These are phyloP conservation scores for Prunus mira DNA, from an alignment of 306 rosid species.

Conservation along the genomic window DNA sequence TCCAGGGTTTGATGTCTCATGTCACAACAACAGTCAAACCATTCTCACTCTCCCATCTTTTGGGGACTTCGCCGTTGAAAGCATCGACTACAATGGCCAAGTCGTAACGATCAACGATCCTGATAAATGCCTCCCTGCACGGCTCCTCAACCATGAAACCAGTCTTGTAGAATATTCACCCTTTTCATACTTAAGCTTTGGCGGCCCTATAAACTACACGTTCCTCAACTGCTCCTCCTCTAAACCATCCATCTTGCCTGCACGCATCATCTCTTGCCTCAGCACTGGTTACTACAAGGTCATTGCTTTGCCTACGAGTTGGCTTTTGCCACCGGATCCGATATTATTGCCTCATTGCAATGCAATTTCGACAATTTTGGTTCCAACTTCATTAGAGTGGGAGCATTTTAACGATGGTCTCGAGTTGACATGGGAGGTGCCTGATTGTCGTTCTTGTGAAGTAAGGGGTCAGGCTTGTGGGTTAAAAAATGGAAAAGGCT, in stretches of 20 bases:
- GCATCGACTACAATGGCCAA: constrained; percentile 1
- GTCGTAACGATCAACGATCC: not conserved
- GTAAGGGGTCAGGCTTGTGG: not conserved
- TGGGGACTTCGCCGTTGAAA: constrained; percentile 2
- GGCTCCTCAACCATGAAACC: not conserved
- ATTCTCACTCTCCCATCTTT: not conserved
- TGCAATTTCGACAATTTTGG: not conserved
- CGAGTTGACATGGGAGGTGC: not conserved
- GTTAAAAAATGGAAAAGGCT: not conserved
- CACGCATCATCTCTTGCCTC: constrained; percentile 7
- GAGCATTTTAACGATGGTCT: not conserved
- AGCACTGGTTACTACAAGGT: not conserved
- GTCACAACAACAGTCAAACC: not conserved
- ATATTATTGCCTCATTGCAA: not conserved
- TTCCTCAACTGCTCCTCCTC: not conserved
- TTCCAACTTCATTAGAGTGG: not conserved
- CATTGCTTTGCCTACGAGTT: not conserved
- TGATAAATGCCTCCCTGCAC: not conserved
- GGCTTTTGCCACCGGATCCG: not conserved
- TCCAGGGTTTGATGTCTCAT: constrained; percentile 8
- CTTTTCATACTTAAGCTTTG: not conserved
- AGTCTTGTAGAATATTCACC: not conserved
- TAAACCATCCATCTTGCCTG: not conserved
- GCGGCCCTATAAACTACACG: not conserved
- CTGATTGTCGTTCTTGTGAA: constrained; percentile 10